These are phyloP conservation scores for Protomyces inouyei DNA, from an alignment of 1,139 yeast genomes.

Conservation along the genomic window DNA sequence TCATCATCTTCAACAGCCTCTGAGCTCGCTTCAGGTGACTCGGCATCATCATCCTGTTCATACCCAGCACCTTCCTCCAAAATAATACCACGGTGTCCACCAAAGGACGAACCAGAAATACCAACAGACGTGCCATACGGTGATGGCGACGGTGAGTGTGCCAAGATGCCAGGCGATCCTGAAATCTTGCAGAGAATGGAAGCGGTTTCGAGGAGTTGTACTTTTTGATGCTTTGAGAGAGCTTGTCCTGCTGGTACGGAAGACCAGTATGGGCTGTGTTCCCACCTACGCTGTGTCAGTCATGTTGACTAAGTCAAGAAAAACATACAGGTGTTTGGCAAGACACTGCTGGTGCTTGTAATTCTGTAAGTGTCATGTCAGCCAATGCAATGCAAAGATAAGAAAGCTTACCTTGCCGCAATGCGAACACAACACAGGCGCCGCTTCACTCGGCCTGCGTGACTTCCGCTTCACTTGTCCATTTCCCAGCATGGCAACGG, in stretches of 20 bases:
- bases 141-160: slow-evolving; percentile 20
- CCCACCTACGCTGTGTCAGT: slow-evolving; percentile 9
- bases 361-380: background rate
- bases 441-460: slow-evolving; percentile 19
- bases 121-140: slow-evolving; percentile 17
- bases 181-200: slow-evolving; percentile 18
- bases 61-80: slow-evolving; percentile 22
- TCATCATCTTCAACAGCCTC: slow-evolving; percentile 22
- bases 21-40: slow-evolving; percentile 13
- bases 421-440: slow-evolving; percentile 23
- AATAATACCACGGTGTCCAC: slow-evolving; percentile 9
- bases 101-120: slow-evolving; percentile 9
- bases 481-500: background rate
- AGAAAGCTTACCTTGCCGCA: slow-evolving; percentile 17
- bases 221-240: slow-evolving; percentile 23
- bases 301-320: background rate
- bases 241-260: slow-evolving; percentile 18
- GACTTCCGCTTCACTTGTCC: slow-evolving; percentile 9
- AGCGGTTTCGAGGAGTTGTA: slow-evolving; percentile 25
- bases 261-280: slow-evolving; percentile 24
- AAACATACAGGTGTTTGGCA: slow-evolving; percentile 13
- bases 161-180: slow-evolving; percentile 11
- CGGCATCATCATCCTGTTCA: slow-evolving; percentile 21
- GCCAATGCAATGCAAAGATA: background rate
- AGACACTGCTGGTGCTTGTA: slow-evolving; percentile 26